A percentile compares a stretch with the other conserved stretches of the same genome.
These are phyloP conservation scores for Coelastrella sp. DNA, from an alignment of 139 green algal species.

Conservation along the genomic window DNA sequence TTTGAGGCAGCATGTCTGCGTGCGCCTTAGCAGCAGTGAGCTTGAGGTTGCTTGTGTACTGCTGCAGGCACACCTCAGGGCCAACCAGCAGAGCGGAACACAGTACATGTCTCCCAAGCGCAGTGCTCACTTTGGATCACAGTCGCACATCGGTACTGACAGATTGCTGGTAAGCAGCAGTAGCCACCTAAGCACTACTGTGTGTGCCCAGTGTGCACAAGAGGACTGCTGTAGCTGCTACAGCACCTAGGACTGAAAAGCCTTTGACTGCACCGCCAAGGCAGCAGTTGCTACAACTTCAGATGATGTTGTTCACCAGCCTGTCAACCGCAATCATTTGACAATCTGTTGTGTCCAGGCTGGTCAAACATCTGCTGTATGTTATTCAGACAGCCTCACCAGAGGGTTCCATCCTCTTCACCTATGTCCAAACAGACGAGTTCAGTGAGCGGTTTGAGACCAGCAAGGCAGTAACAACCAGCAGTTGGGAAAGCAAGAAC, in stretches of 20 bases:
- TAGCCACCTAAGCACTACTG: neutral
- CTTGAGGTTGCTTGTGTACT: neutral
- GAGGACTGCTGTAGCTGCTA: too few relatives aligned
- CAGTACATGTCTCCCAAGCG: constrained; percentile 24
- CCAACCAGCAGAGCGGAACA: constrained; percentile 24
- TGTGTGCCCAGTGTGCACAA: too few relatives aligned
- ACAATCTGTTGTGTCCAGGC: too few relatives aligned
- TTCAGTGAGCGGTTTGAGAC: constrained; percentile 67
- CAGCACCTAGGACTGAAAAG: too few relatives aligned
- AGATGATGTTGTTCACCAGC: too few relatives aligned
- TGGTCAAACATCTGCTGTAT: neutral
- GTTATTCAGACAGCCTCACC: neutral
- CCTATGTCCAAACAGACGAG: constrained; percentile 67
- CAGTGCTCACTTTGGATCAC: constrained; percentile 46
- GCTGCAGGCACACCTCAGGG: constrained; percentile 8
- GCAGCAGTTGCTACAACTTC: too few relatives aligned
- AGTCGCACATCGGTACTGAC: constrained; percentile 36
- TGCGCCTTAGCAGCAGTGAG: neutral
- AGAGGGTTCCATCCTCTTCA: constrained; percentile 66
- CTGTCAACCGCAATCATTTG: too few relatives aligned
- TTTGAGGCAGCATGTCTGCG: neutral
- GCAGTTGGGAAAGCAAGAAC: constrained; percentile 50
- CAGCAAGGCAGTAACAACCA: constrained; percentile 58
- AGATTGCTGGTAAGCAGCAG: constrained; percentile 31
- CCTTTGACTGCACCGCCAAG: too few relatives aligned